Evolutionary conservation across 257 asterid genomes (phyloP).

Genomic region (Solanum pennellii): DNA sequence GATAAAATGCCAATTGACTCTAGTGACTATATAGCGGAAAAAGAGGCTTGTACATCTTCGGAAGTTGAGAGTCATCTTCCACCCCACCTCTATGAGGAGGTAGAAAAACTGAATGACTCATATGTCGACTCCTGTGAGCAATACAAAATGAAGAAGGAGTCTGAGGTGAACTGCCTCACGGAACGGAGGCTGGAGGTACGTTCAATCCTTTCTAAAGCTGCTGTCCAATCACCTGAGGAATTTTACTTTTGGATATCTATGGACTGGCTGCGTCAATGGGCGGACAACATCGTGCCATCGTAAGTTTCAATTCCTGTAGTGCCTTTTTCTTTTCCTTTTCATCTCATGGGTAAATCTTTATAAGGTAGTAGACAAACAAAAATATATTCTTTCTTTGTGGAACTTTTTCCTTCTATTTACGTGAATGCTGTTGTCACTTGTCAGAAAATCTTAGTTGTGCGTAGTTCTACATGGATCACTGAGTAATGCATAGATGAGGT

Average conservation of each 20-base stretch:
- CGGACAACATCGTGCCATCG: constrained; percentile 60
- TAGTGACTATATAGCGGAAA: constrained; percentile 24
- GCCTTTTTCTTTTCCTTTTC: background rate
- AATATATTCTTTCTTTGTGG: background rate
- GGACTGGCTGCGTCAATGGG: constrained; percentile 99
- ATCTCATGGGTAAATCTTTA: background rate
- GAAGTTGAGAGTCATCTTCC: constrained; percentile 44
- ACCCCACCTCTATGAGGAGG: constrained; percentile 57
- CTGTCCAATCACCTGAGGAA: constrained; percentile 52
- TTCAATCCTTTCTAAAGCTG: constrained; percentile 71
- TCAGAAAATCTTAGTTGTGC: background rate
- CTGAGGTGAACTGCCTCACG: constrained; percentile 37
- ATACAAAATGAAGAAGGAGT: constrained; percentile 60
- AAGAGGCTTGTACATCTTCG: constrained; percentile 13
- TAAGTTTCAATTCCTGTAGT: constrained; percentile 25
- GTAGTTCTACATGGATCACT: background rate
- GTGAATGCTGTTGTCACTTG: background rate
- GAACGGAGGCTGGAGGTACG: constrained; percentile 84
- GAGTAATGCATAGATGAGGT: background rate
- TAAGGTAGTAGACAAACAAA: background rate
- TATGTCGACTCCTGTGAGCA: constrained; percentile 52
- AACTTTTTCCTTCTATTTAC: background rate
- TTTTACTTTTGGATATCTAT: constrained; percentile 78
- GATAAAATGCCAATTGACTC: constrained; percentile 12
- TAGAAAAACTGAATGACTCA: constrained; percentile 37